Evolutionary conservation across 306 rosid species (phyloP).

Genomic region (Lagenaria siceraria): DNA sequence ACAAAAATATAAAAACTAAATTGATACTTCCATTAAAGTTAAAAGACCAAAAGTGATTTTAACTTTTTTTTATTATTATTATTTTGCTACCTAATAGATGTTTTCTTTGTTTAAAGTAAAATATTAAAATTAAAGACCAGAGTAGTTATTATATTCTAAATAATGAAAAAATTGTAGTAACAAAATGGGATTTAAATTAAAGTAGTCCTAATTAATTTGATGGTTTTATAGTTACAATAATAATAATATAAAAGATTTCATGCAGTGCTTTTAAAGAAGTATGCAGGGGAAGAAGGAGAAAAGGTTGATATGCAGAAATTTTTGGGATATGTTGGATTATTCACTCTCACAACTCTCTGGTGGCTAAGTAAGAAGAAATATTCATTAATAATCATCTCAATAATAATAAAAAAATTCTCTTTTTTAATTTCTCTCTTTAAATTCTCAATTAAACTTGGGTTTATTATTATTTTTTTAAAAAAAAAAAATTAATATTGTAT

Average conservation of each 20-base stretch:
- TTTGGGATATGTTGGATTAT: conserved; percentile 15
- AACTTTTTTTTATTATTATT: too few relatives aligned
- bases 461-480: too few relatives aligned
- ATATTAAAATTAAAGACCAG: background rate
- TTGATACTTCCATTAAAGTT: too few relatives aligned
- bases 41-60: too few relatives aligned
- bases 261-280: conserved; percentile 18
- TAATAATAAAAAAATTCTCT: background rate
- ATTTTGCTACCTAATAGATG: too few relatives aligned
- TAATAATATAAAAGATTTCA: background rate
- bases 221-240: too few relatives aligned
- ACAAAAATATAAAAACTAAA: too few relatives aligned
- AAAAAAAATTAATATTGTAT: too few relatives aligned
- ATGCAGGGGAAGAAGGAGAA: conserved; percentile 20
- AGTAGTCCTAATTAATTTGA: too few relatives aligned
- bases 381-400: background rate
- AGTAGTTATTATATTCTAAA: background rate
- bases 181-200: too few relatives aligned
- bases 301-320: conserved; percentile 18
- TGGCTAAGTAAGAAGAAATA: conserved; percentile 15
- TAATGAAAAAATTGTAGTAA: too few relatives aligned
- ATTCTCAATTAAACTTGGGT: background rate
- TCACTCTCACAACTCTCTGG: conserved; percentile 16
- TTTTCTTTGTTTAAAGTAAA: background rate
- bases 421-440: background rate